Evolutionary conservation across 2,329 filamentous ascomycete species (phyloP).

Genomic region (Amylocarpus encephaloides): DNA sequence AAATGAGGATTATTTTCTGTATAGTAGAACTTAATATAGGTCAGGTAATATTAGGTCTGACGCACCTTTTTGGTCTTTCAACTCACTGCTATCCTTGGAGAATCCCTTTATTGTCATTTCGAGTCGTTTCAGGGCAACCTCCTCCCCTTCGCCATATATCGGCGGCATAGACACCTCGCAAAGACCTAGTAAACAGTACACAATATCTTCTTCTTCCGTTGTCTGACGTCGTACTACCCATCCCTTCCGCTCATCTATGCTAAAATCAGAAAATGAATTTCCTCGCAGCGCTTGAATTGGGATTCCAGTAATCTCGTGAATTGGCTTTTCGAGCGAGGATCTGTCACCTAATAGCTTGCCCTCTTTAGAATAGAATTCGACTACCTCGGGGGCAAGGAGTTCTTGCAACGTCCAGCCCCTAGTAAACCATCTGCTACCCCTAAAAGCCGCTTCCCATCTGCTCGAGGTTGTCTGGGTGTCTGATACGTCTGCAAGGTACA

Average conservation of each 20-base stretch:
- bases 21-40: conserved; percentile 6
- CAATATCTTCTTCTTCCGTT: conserved; percentile 1
- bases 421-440: neutral
- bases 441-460: conserved; percentile 11
- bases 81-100: conserved; percentile 3
- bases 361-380: neutral
- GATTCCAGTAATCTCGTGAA: conserved; percentile 1
- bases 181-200: conserved; percentile 5
- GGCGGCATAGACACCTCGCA: conserved; percentile 1
- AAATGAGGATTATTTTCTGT: conserved; percentile 9
- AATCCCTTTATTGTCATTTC: conserved; percentile 21
- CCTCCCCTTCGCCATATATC: neutral
- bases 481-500: conserved; percentile 12
- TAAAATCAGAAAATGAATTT: conserved; percentile 1
- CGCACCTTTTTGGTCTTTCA: conserved; percentile 7
- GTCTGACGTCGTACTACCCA: conserved; percentile 2
- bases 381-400: neutral
- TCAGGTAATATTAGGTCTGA: conserved; percentile 1
- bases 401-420: conserved; percentile 3
- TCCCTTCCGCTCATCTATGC: neutral
- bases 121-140: conserved; percentile 30
- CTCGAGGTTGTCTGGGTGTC: conserved; percentile 1
- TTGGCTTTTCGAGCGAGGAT: neutral
- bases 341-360: neutral
- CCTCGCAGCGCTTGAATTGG: neutral